These are phyloP conservation scores for Phaeomoniella chlamydospora DNA, from an alignment of 2,329 filamentous ascomycete genomes.

Conservation along the genomic window DNA sequence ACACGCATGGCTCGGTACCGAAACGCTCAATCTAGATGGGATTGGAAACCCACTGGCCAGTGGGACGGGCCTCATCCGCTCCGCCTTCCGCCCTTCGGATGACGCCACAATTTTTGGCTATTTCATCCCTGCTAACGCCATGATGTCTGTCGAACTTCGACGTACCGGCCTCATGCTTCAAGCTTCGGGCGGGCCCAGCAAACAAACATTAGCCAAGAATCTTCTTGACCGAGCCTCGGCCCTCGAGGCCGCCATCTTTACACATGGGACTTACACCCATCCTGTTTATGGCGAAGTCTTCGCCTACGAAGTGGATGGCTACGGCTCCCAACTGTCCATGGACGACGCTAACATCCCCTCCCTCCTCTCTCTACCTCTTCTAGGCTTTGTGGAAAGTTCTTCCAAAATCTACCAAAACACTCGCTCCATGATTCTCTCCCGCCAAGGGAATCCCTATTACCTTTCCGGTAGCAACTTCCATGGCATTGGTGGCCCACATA, in stretches of 20 bases:
- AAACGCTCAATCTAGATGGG: constrained; percentile 71
- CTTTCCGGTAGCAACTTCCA: constrained; percentile 61
- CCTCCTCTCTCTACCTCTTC: constrained; percentile 42
- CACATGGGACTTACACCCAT: constrained; percentile 56
- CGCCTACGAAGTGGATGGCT: constrained; percentile 52
- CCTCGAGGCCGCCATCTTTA: constrained; percentile 66
- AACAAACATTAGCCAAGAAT: constrained; percentile 32
- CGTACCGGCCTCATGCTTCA: constrained; percentile 58
- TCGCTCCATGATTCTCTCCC: constrained; percentile 63
- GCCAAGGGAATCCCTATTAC: constrained; percentile 75
- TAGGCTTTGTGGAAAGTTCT: constrained; percentile 41
- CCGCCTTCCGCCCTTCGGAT: constrained; percentile 87
- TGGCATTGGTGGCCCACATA: constrained; percentile 71
- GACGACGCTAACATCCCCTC: constrained; percentile 54
- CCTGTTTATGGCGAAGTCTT: constrained; percentile 42
- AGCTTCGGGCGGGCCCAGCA: constrained; percentile 31
- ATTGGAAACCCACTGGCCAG: constrained; percentile 81
- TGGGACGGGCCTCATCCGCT: constrained; percentile 74
- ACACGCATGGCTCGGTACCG: constrained; percentile 65
- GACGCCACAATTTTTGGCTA: constrained; percentile 90
- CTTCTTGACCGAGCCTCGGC: constrained; percentile 43
- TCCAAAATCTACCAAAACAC: constrained; percentile 78
- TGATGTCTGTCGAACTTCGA: constrained; percentile 82
- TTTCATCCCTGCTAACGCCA: constrained; percentile 89
- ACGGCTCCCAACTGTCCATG: constrained; percentile 47